phyloP scores from a whole-genome alignment of 2,329 filamentous ascomycete species.

The Davidsoniella neocaledoniae region DNA sequence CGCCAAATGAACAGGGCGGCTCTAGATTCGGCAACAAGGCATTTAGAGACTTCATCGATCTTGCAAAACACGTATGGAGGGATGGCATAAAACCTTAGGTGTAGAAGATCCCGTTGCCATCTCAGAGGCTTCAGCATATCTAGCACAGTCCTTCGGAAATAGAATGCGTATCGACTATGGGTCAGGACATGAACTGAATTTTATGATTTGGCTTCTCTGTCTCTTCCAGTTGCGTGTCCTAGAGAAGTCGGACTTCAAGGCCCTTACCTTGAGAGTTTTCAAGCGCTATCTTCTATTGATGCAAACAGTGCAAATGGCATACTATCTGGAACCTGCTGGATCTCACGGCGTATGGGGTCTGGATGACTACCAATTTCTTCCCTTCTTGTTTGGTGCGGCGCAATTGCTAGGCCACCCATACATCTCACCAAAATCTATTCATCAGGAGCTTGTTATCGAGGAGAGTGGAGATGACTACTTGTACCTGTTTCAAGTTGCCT shows the following conservation, averaged over 20 bases:
- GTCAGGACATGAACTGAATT: slow-evolving; percentile 93
- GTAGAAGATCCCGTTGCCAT: slow-evolving; percentile 36
- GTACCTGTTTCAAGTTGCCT: slow-evolving; percentile 82
- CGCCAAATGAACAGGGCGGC: slow-evolving; percentile 70
- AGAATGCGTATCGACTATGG: slow-evolving; percentile 84
- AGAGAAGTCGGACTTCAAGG: slow-evolving; percentile 46
- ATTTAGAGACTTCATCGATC: slow-evolving; percentile 68
- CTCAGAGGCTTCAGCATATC: slow-evolving; percentile 61
- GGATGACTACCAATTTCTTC: slow-evolving; percentile 93
- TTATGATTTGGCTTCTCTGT: slow-evolving; percentile 90
- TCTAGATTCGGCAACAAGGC: slow-evolving; percentile 90
- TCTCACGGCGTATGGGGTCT: slow-evolving; percentile 97
- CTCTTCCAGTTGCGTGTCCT: slow-evolving; percentile 64
- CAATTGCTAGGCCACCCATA: slow-evolving; percentile 75
- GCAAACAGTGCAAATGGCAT: slow-evolving; percentile 74
- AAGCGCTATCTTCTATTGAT: slow-evolving; percentile 69
- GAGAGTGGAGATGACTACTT: slow-evolving; percentile 71
- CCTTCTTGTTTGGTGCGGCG: slow-evolving; percentile 85
- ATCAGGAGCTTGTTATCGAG: slow-evolving; percentile 74
- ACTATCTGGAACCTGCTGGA: slow-evolving; percentile 92
- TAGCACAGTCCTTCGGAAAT: slow-evolving; percentile 74
- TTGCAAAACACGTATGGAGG: slow-evolving; percentile 35
- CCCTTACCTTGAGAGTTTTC: slow-evolving; percentile 64
- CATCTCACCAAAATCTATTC: slow-evolving; percentile 65
- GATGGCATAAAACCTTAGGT: slow-evolving; percentile 49